Conservation (phyloP, 768 basidiomycete genomes). For the Dentipellis sp. region DNA sequence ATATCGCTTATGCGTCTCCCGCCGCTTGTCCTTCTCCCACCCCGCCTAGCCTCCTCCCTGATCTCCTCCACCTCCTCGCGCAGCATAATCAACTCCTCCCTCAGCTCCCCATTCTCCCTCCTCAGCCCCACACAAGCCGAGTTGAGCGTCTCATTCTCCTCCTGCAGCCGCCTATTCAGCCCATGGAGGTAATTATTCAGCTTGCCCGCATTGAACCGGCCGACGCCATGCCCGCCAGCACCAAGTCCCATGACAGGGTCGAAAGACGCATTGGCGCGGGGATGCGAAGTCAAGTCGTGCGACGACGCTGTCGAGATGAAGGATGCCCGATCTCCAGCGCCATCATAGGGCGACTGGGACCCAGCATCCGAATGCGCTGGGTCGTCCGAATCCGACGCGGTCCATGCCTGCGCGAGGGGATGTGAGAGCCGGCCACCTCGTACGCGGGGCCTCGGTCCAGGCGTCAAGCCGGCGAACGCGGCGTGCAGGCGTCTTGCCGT, state of each 20-base stretch:
- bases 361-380: slow-evolving; percentile 15
- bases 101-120: slow-evolving; percentile 22
- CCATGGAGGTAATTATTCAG: slow-evolving; percentile 82
- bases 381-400: slow-evolving; percentile 7
- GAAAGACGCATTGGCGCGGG: slow-evolving; percentile 79
- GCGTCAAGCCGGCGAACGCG: slow-evolving; percentile 58
- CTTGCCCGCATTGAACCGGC: slow-evolving; percentile 78
- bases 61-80: slow-evolving; percentile 13
- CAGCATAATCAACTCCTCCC: slow-evolving; percentile 10
- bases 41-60: slow-evolving; percentile 9
- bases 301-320: slow-evolving; percentile 80
- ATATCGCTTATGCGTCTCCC: slow-evolving; percentile 42
- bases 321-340: slow-evolving; percentile 46
- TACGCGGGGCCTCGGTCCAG: slow-evolving; percentile 40
- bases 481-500: slow-evolving; percentile 30
- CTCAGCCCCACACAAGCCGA: slow-evolving; percentile 47
- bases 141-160: slow-evolving; percentile 70
- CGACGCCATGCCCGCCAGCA: slow-evolving; percentile 55
- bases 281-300: slow-evolving; percentile 76
- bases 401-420: slow-evolving; percentile 49
- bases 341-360: slow-evolving; percentile 32
- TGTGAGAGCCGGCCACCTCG: slow-evolving; percentile 43
- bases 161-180: slow-evolving; percentile 71
- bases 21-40: slow-evolving; percentile 24
- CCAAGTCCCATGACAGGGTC: slow-evolving; percentile 76